A percentile compares a stretch with the other conserved stretches of the same genome.
Conservation (phyloP, 1,284 basidiomycete species). For the Boletus hoseneyae region DNA sequence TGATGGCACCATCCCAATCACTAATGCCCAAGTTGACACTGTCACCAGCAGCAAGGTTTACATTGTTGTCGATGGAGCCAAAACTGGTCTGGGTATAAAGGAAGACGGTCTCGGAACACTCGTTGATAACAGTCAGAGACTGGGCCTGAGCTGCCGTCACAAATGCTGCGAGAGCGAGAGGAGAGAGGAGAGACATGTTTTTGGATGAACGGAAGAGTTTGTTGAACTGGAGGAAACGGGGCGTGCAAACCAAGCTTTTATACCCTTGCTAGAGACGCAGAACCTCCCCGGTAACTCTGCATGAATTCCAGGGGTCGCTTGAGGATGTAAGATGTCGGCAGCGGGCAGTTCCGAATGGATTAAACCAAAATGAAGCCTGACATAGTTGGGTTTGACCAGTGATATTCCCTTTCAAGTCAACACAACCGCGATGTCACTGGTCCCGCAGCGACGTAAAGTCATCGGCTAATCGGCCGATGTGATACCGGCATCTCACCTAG, state of each 20-base stretch:
- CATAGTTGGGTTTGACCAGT: no score
- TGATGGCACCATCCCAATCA: conserved; percentile 34
- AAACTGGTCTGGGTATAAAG: conserved; percentile 32
- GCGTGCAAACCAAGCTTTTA: conserved; percentile 10
- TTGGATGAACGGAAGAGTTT: background rate
- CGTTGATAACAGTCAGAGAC: conserved; percentile 32
- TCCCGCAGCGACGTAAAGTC: background rate
- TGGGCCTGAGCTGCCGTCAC: conserved; percentile 23
- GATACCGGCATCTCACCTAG: background rate
- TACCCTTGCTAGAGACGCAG: conserved; percentile 1
- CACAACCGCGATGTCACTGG: no score
- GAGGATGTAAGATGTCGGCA: background rate
- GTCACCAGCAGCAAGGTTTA: conserved; percentile 23
- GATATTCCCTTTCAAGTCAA: no score
- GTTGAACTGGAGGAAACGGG: conserved; percentile 1
- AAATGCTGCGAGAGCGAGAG: conserved; percentile 21
- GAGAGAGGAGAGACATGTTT: conserved; percentile 22
- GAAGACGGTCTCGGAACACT: conserved; percentile 30
- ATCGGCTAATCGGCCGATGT: background rate
- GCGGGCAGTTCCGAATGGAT: background rate
- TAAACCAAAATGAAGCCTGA: no score
- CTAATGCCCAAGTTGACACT: conserved; percentile 32
- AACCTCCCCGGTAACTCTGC: conserved; percentile 1
- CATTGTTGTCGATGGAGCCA: conserved; percentile 28
- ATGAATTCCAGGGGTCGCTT: no score